Evolutionary conservation across 306 rosid genomes (phyloP).

Genomic region (Rosa multiflora): DNA sequence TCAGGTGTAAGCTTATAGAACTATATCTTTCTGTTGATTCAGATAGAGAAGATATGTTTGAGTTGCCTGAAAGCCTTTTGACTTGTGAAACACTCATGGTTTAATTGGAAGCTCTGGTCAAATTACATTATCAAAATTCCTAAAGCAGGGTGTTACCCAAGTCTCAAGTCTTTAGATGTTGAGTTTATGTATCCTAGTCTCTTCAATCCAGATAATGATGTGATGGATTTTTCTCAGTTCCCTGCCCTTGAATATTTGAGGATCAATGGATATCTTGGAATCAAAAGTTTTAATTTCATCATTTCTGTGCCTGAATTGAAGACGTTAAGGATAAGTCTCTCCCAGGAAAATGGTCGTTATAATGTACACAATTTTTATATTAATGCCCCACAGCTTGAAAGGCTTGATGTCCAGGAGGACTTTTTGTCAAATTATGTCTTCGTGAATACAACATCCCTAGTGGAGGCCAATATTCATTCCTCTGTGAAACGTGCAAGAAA

Average conservation of each 20-base stretch:
- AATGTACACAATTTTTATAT: neutral
- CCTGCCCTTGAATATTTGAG: neutral
- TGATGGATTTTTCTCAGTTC: neutral
- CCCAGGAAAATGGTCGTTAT: neutral
- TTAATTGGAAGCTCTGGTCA: neutral
- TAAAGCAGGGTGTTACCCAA: neutral
- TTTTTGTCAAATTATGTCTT: neutral
- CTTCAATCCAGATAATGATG: too few relatives aligned
- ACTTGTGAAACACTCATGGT: neutral
- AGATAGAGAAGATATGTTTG: neutral
- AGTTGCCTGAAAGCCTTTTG: neutral
- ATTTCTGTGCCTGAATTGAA: neutral
- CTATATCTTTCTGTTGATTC: neutral
- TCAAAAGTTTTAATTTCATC: neutral
- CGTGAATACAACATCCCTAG: neutral
- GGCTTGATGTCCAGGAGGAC: neutral
- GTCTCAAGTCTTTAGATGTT: neutral
- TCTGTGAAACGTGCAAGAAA: neutral
- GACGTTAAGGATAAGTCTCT: neutral
- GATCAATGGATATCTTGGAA: neutral
- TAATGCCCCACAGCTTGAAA: slow-evolving; percentile 3
- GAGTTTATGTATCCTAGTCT: neutral
- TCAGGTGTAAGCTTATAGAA: neutral
- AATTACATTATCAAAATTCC: neutral
- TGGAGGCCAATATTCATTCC: neutral